Conservation (phyloP, 768 basidiomycete genomes). For the Phanerochaete carnosa region DNA sequence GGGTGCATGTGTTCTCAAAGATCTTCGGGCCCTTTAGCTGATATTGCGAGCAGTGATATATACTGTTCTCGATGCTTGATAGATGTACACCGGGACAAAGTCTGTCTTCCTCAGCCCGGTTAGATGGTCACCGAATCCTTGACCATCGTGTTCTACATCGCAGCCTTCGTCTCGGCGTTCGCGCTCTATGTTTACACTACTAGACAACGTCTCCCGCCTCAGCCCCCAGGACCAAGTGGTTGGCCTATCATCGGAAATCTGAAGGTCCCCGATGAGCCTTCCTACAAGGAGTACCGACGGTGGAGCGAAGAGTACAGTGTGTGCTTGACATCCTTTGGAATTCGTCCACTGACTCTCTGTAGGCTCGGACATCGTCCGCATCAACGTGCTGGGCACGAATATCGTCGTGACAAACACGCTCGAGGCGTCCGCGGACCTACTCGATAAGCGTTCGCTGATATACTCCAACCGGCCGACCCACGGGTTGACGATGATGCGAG, state of each 20-base stretch:
- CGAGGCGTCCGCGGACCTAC: constrained; percentile 14
- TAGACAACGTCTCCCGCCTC: neutral
- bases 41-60: neutral
- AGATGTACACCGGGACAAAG: neutral
- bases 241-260: constrained; percentile 19
- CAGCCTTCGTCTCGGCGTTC: neutral
- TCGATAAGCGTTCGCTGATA: constrained; percentile 18
- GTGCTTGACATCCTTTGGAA: neutral
- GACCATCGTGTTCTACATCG: neutral
- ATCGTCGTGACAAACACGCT: constrained; percentile 12
- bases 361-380: constrained; percentile 18
- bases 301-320: neutral
- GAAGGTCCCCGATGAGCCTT: neutral
- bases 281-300: neutral
- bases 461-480: constrained; percentile 16
- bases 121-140: neutral
- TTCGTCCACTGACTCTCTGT: too few species aligned
- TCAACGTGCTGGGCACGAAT: constrained; percentile 13
- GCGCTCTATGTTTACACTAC: neutral
- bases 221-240: constrained; percentile 20
- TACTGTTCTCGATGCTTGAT: neutral
- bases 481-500: neutral
- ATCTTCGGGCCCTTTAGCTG: too few species aligned
- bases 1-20: too few species aligned
- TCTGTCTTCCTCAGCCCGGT: neutral